Evolutionary conservation across 495 filamentous ascomycete genomes (phyloP), one percentile per base, ranked within the genome.

Genomic region (Oleoguttula mirabilis): DNA sequence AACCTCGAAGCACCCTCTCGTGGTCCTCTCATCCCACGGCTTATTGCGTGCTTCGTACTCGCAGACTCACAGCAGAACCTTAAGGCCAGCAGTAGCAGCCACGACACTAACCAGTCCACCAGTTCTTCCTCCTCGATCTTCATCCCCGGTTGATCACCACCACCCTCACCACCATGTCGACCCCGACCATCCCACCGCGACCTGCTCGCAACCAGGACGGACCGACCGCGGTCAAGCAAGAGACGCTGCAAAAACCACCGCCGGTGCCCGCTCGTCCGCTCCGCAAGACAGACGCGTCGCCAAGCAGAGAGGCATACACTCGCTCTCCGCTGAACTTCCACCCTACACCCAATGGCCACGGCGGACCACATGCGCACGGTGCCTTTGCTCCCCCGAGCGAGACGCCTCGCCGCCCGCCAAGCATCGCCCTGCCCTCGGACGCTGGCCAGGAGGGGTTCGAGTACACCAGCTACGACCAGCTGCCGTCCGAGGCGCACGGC

Each of bases 391-490:
- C 22, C 21, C 21, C 44, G 44, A 24, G 28, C 44, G 72, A 77
- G 47, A 43, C 70, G 32, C 75, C 73, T 19, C 60, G 50, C 22
- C 80, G 83, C 24, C 75, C 83, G 3, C 77, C 79, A 24, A 90
- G 82, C 55, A 79, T 88, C 36, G 16, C 25, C 17, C 73, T 77
- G 22, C 76, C 94, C 53, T 86, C 87, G 15, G 81, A 82, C 2
- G 68, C 93, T 39, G 88, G 88, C 22, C 78, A 94, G 59, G 88
- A 95, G 63, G 88, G 88, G 41, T 76, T 67, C 45, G 88, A 95
- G 64, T 95, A 95, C 60, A 82, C 73, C 17, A 74, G 70, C 41
- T 58, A 85, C 38, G 53, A 68, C 42, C 37, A 39, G 21, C 42
- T 47, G 27, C 62, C 72, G 23, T 55, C 62, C 11, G 42, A 46